These are phyloP conservation scores for Pythium scleroteichum DNA, from an alignment of 352 stramenopile genomes.

Conservation along the genomic window DNA sequence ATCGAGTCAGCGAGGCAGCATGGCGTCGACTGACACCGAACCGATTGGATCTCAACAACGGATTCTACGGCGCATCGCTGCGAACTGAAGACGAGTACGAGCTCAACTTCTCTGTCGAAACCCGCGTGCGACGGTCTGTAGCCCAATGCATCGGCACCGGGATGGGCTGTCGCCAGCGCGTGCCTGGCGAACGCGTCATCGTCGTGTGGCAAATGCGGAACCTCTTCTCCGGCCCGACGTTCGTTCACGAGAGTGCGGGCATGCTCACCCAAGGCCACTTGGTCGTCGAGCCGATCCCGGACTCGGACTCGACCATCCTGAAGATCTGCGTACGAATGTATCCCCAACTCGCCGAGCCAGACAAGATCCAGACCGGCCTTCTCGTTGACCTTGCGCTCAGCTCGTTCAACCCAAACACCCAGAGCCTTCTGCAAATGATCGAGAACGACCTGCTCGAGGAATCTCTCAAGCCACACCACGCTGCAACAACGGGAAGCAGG, in stretches of 20 bases:
- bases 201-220: constrained; percentile 8
- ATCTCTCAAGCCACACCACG: background rate
- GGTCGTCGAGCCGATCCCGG: background rate
- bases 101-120: background rate
- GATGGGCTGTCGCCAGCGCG: background rate
- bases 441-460: constrained; percentile 18
- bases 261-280: background rate
- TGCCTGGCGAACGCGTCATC: background rate
- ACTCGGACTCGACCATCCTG: background rate
- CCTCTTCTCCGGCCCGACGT: background rate
- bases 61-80: background rate
- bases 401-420: constrained; percentile 10
- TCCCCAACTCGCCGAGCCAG: constrained; percentile 4
- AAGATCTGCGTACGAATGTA: constrained; percentile 3
- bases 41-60: constrained; percentile 3
- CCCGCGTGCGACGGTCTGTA: background rate
- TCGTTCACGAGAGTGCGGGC: background rate
- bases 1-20: background rate
- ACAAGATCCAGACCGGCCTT: background rate
- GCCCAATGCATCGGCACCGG: background rate
- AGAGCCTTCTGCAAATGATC: constrained; percentile 13
- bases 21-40: background rate
- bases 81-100: constrained; percentile 1
- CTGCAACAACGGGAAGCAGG: background rate
- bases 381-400: constrained; percentile 8